These are phyloP conservation scores for Vickermania spadyakhi DNA, from an alignment of 208 protist species.

Conservation along the genomic window DNA sequence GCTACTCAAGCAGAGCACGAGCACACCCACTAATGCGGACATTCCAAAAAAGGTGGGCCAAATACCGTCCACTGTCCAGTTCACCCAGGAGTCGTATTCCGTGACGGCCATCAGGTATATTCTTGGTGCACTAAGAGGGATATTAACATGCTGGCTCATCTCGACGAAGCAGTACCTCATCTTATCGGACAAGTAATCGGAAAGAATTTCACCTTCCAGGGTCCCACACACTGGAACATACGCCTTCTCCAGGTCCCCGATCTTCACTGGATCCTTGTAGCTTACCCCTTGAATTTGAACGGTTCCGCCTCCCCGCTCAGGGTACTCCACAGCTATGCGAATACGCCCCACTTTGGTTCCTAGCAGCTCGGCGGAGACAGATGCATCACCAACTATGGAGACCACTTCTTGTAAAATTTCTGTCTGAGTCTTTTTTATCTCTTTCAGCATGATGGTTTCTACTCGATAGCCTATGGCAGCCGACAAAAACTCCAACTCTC, in stretches of 20 bases:
- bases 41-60: not conserved
- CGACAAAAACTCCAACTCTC: not conserved
- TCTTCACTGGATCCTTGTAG: not conserved
- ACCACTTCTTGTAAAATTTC: not conserved
- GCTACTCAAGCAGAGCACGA: not conserved
- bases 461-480: not conserved
- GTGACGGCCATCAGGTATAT: not conserved
- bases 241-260: not conserved
- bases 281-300: not conserved
- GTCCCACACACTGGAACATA: not conserved
- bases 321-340: slow-evolving; percentile 1
- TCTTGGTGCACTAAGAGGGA: not conserved
- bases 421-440: not conserved
- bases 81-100: not conserved
- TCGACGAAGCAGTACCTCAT: not conserved
- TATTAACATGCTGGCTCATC: not conserved
- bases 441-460: not conserved
- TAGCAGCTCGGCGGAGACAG: not conserved
- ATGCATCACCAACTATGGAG: not conserved
- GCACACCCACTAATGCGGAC: not conserved
- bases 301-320: not conserved
- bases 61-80: not conserved
- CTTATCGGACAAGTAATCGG: not conserved
- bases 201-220: not conserved
- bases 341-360: not conserved